phyloP scores from a whole-genome alignment of 805 yeast species.

The Lipomyces starkeyi region DNA sequence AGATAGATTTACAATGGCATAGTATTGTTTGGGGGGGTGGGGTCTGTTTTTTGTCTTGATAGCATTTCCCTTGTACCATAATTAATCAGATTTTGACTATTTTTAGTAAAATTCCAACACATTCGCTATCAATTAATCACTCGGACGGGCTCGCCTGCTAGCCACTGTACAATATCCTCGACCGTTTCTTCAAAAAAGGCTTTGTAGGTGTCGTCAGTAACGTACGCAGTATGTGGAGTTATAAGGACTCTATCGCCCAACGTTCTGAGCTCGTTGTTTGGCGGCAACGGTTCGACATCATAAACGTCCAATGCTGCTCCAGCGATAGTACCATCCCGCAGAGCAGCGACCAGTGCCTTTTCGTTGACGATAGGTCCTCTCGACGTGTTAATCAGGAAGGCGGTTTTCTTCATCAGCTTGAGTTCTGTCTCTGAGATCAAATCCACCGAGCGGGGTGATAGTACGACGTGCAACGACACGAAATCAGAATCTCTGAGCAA shows the following conservation, averaged over 20 bases:
- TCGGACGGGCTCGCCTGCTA: conserved; percentile 16
- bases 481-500: conserved; percentile 35
- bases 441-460: conserved; percentile 31
- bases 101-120: too few species aligned
- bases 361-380: conserved; percentile 40
- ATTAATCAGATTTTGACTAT: not conserved
- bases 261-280: conserved; percentile 29
- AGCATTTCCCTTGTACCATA: not conserved
- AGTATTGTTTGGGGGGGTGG: not conserved
- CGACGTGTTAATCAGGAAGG: conserved; percentile 38
- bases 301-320: conserved; percentile 41
- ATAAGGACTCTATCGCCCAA: conserved; percentile 33
- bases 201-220: conserved; percentile 27
- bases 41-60: too few species aligned
- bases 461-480: conserved; percentile 36
- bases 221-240: conserved; percentile 40
- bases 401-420: conserved; percentile 36
- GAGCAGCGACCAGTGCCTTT: conserved; percentile 33
- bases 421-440: conserved; percentile 32
- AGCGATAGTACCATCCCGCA: conserved; percentile 32
- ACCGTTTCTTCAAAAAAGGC: conserved; percentile 29
- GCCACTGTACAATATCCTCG: conserved; percentile 23
- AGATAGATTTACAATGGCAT: not conserved
- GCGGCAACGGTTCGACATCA: conserved; percentile 39
- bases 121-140: not conserved